Conservation (phyloP, 2,329 filamentous ascomycete genomes). For the Cercospora sp. region DNA sequence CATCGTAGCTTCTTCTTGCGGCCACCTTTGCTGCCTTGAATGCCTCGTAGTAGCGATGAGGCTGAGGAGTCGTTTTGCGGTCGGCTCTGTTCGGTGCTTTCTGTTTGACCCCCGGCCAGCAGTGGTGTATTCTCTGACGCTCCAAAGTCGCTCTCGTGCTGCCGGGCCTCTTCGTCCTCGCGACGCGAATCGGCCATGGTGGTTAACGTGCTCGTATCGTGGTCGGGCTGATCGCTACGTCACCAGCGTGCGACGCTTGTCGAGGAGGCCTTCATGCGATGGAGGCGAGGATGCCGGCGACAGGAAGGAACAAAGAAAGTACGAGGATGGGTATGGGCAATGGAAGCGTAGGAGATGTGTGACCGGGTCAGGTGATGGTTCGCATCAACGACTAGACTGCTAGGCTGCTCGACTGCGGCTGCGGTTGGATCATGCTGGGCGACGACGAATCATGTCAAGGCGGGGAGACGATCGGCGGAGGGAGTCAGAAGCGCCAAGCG, state of each 20-base stretch:
- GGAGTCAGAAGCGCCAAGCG: not conserved
- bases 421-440: not conserved
- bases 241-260: constrained; percentile 11
- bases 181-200: constrained; percentile 12
- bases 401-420: not conserved
- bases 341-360: not conserved
- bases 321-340: not conserved
- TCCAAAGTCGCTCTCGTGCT: constrained; percentile 16
- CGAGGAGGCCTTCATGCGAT: not conserved
- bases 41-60: constrained; percentile 20
- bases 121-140: constrained; percentile 23
- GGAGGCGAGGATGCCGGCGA: not conserved
- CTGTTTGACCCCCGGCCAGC: constrained; percentile 10
- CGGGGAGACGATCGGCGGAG: constrained; percentile 1
- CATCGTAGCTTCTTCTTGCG: constrained; percentile 53
- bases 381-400: not conserved
- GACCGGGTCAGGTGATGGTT: constrained; percentile 6
- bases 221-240: constrained; percentile 12
- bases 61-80: constrained; percentile 30
- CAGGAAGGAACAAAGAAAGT: not conserved
- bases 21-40: constrained; percentile 37
- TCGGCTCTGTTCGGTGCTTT: constrained; percentile 26
- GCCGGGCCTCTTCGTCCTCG: constrained; percentile 10
- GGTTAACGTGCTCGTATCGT: not conserved
- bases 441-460: constrained; percentile 4